Percentiles rank a stretch among this genome's conserved stretches.
Evolutionary conservation across 2,329 filamentous ascomycete species (phyloP).

Genomic region (Paraconiothyrium sp.): DNA sequence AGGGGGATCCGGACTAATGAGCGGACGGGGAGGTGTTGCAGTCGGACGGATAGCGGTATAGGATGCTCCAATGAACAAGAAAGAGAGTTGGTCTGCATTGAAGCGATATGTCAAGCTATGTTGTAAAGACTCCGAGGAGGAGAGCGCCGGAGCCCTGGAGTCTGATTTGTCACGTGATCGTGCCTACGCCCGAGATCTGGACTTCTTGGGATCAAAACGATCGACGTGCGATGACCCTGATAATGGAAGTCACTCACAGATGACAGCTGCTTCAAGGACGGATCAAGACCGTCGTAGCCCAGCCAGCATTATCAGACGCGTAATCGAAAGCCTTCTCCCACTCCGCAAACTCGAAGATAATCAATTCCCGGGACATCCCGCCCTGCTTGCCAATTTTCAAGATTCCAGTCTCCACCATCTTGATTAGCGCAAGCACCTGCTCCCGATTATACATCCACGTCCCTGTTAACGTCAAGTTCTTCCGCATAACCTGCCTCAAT

Average conservation of each 20-base stretch:
- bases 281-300: constrained; percentile 10
- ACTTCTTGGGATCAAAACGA: too few relatives aligned
- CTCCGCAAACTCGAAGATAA: neutral
- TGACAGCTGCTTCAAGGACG: neutral
- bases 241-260: too few relatives aligned
- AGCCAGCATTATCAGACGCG: constrained; percentile 9
- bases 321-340: constrained; percentile 17
- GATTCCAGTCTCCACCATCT: constrained; percentile 54
- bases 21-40: neutral
- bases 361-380: neutral
- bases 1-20: neutral
- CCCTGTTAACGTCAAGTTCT: constrained; percentile 51
- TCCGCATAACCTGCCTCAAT: constrained; percentile 8
- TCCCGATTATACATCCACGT: constrained; percentile 56
- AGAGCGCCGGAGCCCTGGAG: too few relatives aligned
- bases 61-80: too few relatives aligned
- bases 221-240: too few relatives aligned
- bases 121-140: too few relatives aligned
- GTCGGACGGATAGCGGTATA: neutral
- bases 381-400: constrained; percentile 45
- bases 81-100: too few relatives aligned
- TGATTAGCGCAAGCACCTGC: constrained; percentile 51
- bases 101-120: too few relatives aligned
- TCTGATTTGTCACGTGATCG: too few relatives aligned
- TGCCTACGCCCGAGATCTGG: too few relatives aligned